Conservation (phyloP, 2,329 filamentous ascomycete genomes). For the Exserohilum turcica region DNA sequence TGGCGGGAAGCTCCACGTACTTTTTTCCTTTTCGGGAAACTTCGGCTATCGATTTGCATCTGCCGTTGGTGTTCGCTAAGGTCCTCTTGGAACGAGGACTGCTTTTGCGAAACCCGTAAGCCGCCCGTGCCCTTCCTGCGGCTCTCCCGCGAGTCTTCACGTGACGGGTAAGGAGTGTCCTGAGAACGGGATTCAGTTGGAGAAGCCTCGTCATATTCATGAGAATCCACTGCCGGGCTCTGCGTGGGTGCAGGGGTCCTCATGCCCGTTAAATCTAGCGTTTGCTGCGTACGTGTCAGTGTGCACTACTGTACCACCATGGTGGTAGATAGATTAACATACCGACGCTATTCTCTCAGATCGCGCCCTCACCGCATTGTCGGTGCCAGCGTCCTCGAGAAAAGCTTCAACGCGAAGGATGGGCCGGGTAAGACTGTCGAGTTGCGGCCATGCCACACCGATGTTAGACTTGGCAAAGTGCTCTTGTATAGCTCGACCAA, state of each 20-base stretch:
- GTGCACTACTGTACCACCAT: conserved; percentile 1
- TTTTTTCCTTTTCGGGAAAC: conserved; percentile 43
- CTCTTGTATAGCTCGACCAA: conserved; percentile 37
- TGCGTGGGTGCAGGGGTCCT: conserved; percentile 30
- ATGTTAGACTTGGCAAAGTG: conserved; percentile 33
- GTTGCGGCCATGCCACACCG: conserved; percentile 32
- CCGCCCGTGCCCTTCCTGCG: conserved; percentile 37
- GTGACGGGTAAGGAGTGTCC: background rate
- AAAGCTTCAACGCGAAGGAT: conserved; percentile 41
- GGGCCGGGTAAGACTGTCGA: conserved; percentile 28
- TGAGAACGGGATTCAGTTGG: conserved; percentile 10
- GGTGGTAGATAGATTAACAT: conserved; percentile 8
- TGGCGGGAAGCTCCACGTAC: background rate
- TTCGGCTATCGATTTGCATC: conserved; percentile 40
- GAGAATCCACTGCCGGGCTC: conserved; percentile 23
- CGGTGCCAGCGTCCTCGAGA: conserved; percentile 32
- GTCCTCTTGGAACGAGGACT: conserved; percentile 33
- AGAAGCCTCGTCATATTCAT: conserved; percentile 12
- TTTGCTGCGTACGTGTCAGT: conserved; percentile 25
- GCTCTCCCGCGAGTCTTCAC: conserved; percentile 7
- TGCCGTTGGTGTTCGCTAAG: conserved; percentile 40
- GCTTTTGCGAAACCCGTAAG: conserved; percentile 33
- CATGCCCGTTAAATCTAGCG: conserved; percentile 32
- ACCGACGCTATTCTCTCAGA: conserved; percentile 39
- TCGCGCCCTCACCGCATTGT: conserved; percentile 12